Conservation (phyloP, 2,329 filamentous ascomycete species). For the Venturia asperata region DNA sequence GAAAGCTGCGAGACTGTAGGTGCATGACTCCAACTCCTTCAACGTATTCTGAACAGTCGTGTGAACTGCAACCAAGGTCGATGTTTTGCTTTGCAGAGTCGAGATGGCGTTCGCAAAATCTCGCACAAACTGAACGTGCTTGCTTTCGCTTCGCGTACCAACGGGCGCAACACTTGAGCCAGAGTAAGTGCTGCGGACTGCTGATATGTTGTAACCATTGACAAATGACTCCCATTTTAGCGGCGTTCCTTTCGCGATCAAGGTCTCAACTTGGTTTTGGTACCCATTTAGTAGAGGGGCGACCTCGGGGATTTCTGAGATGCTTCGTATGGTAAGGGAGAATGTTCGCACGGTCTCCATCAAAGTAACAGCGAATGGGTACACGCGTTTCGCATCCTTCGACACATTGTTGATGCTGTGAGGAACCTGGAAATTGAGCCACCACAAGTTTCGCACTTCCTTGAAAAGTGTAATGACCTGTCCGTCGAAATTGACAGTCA, state of each 20-base stretch:
- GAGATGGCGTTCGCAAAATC: slow-evolving; percentile 86
- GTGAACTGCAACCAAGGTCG: slow-evolving; percentile 70
- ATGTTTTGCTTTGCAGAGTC: slow-evolving; percentile 79
- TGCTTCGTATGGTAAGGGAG: slow-evolving; percentile 77
- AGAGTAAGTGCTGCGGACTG: slow-evolving; percentile 33
- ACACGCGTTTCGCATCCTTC: slow-evolving; percentile 97
- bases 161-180: slow-evolving; percentile 54
- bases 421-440: slow-evolving; percentile 90
- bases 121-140: slow-evolving; percentile 92
- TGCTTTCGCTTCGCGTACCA: slow-evolving; percentile 62
- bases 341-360: slow-evolving; percentile 98
- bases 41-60: slow-evolving; percentile 75
- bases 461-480: slow-evolving; percentile 98
- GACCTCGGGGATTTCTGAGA: slow-evolving; percentile 79
- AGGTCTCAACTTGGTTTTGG: slow-evolving; percentile 76
- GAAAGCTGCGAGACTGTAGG: slow-evolving; percentile 75
- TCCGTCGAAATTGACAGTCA: slow-evolving; percentile 92
- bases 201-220: slow-evolving; percentile 85
- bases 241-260: slow-evolving; percentile 80
- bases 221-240: slow-evolving; percentile 97
- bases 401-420: slow-evolving; percentile 93
- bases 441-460: slow-evolving; percentile 90
- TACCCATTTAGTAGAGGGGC: slow-evolving; percentile 84
- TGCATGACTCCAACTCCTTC: slow-evolving; percentile 73
- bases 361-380: slow-evolving; percentile 92